phyloP scores from a whole-genome alignment of 139 green algal species.

The Micromonas pusilla region DNA sequence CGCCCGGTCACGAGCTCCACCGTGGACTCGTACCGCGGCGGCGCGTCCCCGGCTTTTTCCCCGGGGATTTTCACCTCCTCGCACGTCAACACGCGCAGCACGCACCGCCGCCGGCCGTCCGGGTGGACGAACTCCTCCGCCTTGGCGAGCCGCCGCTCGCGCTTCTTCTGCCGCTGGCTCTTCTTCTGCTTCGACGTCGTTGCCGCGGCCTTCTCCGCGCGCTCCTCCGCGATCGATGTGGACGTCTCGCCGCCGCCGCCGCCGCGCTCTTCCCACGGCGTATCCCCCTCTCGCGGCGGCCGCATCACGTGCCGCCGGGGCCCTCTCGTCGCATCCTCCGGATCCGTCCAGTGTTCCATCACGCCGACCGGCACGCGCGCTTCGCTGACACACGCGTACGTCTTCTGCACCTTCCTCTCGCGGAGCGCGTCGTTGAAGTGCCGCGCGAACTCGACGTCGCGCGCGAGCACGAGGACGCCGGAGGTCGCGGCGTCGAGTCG shows the following conservation, averaged over 20 bases:
- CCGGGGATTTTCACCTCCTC: neutral
- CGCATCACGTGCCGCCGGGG: neutral
- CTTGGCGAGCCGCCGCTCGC: neutral
- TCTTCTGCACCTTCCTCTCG: neutral
- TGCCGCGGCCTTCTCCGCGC: neutral
- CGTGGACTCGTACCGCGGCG: neutral
- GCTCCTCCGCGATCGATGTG: too few relatives aligned
- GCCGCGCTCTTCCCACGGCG: too few relatives aligned
- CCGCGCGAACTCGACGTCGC: neutral
- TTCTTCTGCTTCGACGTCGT: neutral
- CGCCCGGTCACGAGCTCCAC: conserved; percentile 33
- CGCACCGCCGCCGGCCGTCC: neutral
- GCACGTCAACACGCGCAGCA: conserved; percentile 8
- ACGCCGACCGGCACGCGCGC: neutral
- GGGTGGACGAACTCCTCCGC: neutral
- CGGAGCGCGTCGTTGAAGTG: neutral
- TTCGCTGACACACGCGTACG: neutral
- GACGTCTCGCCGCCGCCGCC: neutral
- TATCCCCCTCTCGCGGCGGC: neutral
- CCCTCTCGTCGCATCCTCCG: neutral
- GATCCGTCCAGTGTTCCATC: neutral
- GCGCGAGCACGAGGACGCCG: conserved; percentile 8
- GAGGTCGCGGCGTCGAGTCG: conserved; percentile 15
- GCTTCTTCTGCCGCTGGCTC: neutral
- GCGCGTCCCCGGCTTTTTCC: neutral